These are phyloP conservation scores for Russula foetens DNA, from an alignment of 768 basidiomycete genomes.

Conservation along the genomic window DNA sequence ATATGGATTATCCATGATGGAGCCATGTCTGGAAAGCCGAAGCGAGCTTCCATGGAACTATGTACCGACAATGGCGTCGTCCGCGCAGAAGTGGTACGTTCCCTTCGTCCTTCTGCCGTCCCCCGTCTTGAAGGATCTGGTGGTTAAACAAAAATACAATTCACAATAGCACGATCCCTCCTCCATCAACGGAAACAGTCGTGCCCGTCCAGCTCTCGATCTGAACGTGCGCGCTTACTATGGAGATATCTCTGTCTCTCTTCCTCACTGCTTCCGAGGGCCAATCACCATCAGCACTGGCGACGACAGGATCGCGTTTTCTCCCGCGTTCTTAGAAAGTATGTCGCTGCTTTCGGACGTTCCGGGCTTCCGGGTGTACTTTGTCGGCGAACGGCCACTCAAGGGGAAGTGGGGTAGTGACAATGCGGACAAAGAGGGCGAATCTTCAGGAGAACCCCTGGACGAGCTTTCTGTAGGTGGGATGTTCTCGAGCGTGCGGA, in stretches of 20 bases:
- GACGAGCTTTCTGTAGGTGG: neutral
- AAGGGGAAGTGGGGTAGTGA: neutral
- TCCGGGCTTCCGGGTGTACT: neutral
- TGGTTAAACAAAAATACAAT: neutral
- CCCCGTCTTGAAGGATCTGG: neutral
- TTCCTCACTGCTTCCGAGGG: slow-evolving; percentile 10
- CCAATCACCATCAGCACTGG: neutral
- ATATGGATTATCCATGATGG: neutral
- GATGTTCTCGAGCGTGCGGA: neutral
- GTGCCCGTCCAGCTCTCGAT: neutral
- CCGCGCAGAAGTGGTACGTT: neutral
- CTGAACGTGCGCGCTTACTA: neutral
- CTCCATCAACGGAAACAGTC: neutral
- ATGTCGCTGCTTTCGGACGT: neutral
- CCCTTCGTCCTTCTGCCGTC: neutral
- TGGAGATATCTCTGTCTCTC: neutral
- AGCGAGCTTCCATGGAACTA: neutral
- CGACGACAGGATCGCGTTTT: neutral
- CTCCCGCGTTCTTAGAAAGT: neutral
- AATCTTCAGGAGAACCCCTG: neutral
- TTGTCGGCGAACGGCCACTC: neutral
- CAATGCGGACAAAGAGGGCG: neutral
- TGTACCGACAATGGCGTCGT: neutral
- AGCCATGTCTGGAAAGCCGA: neutral
- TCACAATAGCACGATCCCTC: neutral